Conservation (phyloP, 1,139 yeast genomes). For the Candida sanyaensis region DNA sequence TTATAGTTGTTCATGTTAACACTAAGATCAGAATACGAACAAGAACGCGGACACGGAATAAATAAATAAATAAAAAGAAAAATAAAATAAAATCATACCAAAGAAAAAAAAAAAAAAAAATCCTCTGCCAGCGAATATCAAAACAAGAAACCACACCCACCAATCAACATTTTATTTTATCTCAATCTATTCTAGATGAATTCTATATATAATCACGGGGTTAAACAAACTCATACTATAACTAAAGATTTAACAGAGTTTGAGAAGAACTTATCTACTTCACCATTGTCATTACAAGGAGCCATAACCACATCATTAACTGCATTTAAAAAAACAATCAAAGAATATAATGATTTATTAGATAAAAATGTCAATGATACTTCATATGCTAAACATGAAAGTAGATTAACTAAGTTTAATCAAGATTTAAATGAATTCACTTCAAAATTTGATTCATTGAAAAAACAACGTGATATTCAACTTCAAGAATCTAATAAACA, state of each 20-base stretch:
- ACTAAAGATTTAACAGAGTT: slow-evolving; percentile 68
- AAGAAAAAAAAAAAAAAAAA: slow-evolving; percentile 3
- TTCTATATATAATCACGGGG: slow-evolving; percentile 84
- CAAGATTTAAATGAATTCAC: slow-evolving; percentile 58
- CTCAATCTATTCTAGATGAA: slow-evolving; percentile 42
- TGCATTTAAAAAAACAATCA: slow-evolving; percentile 71
- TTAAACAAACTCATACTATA: slow-evolving; percentile 77
- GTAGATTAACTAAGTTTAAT: slow-evolving; percentile 61
- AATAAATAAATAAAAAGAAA: too few relatives aligned
- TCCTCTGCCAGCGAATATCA: background rate
- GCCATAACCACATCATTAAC: slow-evolving; percentile 83
- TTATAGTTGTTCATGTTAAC: background rate
- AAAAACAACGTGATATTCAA: slow-evolving; percentile 62
- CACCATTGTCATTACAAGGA: slow-evolving; percentile 79
- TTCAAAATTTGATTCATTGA: slow-evolving; percentile 61
- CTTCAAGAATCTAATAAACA: slow-evolving; percentile 55
- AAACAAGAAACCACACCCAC: background rate
- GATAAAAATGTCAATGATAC: slow-evolving; percentile 60
- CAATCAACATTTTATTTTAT: background rate
- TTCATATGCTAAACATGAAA: slow-evolving; percentile 61
- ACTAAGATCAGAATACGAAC: background rate
- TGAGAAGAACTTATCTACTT: slow-evolving; percentile 63
- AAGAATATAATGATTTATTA: slow-evolving; percentile 70
- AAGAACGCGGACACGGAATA: background rate
- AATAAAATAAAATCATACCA: background rate